Base-by-base conservation (phyloP, 2,329 filamentous ascomycete species). In the Chrysosphaeria jannelii region DNA sequence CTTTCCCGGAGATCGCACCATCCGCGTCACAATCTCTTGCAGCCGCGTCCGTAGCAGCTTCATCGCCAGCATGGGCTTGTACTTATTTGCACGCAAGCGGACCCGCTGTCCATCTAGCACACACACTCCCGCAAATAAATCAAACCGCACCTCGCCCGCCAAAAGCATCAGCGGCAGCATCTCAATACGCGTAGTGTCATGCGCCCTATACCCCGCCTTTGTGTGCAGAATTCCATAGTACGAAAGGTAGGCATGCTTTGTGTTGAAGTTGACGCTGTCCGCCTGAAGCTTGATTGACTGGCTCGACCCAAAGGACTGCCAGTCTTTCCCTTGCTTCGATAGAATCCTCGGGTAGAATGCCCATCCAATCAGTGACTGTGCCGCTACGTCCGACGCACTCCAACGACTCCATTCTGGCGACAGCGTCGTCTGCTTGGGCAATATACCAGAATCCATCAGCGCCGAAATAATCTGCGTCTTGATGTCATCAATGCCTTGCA, bases 171-270 rank as follows among this genome's bases (percentile, higher is more conserved):
- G 60, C 8, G 78, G 65, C 31, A 91, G 71, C 20, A 78, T 68
- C 21, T 89, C 69, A 1, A 69, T 65, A 1, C 67, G 61, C 8
- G 68, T 74, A 3, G 75, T 88, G 39, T 89, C 76, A 33, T 91
- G 79, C 1, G 85, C 85, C 32, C 90, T 88, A 33, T 81, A 75
- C 35, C 70, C 67, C 66, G 74, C 47, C 50, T 68, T 78, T 3
- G 71, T 70, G 42, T 91, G 79, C 75, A 93, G 89, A 31, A 93
- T 90, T 40, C 89, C 72, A 46, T 93, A 93, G 42, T 90, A 97
- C 1, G 74, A 85, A 21, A 97, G 48, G 64, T 75, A 93, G 36
- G 65, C 68, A 19, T 78, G 48, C 19, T 64, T 59, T 22, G 52
- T 48, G 28, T 50, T 51, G 6, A 78, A 78, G 42, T 93, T 93